phyloP scores from a whole-genome alignment of 2,329 filamentous ascomycete species.

The Stagonosporopsis chrysanthemi region DNA sequence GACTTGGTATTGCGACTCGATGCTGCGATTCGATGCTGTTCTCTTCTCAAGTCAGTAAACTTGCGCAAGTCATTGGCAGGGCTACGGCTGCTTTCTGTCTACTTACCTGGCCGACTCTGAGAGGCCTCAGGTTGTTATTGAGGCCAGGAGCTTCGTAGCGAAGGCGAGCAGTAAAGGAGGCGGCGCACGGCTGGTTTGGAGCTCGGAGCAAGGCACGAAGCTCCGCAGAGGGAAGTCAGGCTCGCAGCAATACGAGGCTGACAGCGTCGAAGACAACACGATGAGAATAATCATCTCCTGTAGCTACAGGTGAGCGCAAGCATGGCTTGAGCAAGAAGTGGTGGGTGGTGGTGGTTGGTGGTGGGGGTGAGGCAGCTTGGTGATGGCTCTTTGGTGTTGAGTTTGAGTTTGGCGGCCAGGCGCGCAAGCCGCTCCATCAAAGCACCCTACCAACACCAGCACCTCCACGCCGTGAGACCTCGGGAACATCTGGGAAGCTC shows the following conservation, averaged over 20 bases:
- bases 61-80: background rate
- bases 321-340: too few species aligned
- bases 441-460: slow-evolving; percentile 5
- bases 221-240: background rate
- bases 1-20: background rate
- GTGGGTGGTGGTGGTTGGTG: background rate
- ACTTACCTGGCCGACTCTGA: background rate
- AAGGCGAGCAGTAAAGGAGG: background rate
- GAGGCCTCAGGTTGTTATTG: background rate
- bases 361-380: slow-evolving; percentile 3
- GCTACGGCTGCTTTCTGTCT: background rate
- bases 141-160: background rate
- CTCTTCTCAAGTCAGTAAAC: background rate
- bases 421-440: background rate
- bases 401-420: slow-evolving; percentile 9
- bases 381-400: slow-evolving; percentile 12
- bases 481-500: background rate
- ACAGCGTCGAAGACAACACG: background rate
- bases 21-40: background rate
- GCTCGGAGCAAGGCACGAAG: background rate
- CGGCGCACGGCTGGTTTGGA: background rate
- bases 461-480: background rate
- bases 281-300: background rate
- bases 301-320: background rate
- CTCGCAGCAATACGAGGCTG: background rate